Conservation (phyloP, 2,329 filamentous ascomycete genomes). For the Beauveria australis region DNA sequence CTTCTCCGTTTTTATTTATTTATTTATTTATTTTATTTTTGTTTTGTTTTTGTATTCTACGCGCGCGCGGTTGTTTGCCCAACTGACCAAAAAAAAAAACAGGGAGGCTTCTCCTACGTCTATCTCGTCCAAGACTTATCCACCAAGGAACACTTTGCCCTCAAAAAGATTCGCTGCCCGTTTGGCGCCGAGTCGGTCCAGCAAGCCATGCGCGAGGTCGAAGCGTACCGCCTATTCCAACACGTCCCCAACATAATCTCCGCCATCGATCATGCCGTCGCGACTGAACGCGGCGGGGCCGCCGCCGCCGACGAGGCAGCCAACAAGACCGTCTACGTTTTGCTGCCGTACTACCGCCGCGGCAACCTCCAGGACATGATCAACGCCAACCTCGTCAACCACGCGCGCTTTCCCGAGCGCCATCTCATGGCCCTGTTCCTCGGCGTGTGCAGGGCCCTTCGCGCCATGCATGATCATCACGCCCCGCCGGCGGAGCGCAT, state of each 20-base stretch:
- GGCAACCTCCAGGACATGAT: conserved; percentile 97
- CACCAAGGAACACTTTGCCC: conserved; percentile 76
- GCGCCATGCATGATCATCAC: conserved; percentile 84
- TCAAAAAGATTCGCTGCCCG: conserved; percentile 98
- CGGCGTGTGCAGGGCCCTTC: conserved; percentile 81
- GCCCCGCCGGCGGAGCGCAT: conserved; percentile 38
- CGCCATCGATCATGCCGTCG: conserved; percentile 73
- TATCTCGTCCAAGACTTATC: conserved; percentile 93
- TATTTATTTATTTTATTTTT: no score
- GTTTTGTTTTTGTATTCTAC: no score
- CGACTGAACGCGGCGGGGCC: conserved; percentile 52
- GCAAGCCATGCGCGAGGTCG: conserved; percentile 92
- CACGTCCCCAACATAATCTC: conserved; percentile 80
- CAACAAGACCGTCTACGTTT: conserved; percentile 96
- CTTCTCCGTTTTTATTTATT: neutral
- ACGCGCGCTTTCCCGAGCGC: conserved; percentile 80
- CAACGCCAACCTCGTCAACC: conserved; percentile 96
- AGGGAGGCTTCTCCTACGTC: conserved; percentile 98
- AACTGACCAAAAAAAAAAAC: neutral
- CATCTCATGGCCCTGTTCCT: conserved; percentile 84
- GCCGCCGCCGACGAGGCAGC: conserved; percentile 45
- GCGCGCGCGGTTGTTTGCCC: neutral
- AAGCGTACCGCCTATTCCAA: conserved; percentile 87
- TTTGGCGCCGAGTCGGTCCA: conserved; percentile 95
- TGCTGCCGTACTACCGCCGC: conserved; percentile 88